Evolutionary conservation across 2,329 filamentous ascomycete species (phyloP), one percentile per base, ranked within the genome.

Genomic region (Diaporthe destruens): DNA sequence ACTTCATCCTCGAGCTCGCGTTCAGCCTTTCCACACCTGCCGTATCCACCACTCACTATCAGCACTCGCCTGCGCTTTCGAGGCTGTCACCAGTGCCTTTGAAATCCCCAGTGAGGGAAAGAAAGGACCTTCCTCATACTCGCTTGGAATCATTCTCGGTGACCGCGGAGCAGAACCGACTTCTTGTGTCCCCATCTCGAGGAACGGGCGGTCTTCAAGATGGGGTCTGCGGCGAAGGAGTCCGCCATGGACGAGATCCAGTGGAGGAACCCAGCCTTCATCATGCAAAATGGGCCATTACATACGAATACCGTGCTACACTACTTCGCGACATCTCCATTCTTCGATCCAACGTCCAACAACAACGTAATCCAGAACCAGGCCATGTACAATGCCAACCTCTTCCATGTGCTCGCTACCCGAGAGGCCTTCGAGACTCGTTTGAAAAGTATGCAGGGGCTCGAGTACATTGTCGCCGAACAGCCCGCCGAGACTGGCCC

Each of bases 271-370:
- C 88, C 88, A 25, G 81, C 81, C 63, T 82, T 84, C 55, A 82
- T 86, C 57, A 83, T 85, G 63, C 79, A 82, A 57, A 87, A 89
- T 84, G 86, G 85, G 74, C 87, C 89, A 79, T 86, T 93, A 67
- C 90, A 93, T 80, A 88, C 85, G 76, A 92, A 92, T 79, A 87
- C 86, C 57, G 85, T 93, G 73, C 88, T 92, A 73, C 91, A 88
- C 82, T 93, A 93, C 83, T 92, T 93, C 76, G 87, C 90, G 76
- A 84, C 87, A 74, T 92, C 90, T 73, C 90, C 91, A 32, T 93
- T 92, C 82, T 93, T 90, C 82, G 90, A 92, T 80, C 85, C 82
- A 74, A 92, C 89, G 2, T 92, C 89, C 75, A 93, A 92, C 80
- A 93, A 93, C 80, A 88, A 88, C 75, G 85, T 91, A 47, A 83